Evolutionary conservation across 768 basidiomycete species (phyloP).

Genomic region (Pholiota microspora): DNA sequence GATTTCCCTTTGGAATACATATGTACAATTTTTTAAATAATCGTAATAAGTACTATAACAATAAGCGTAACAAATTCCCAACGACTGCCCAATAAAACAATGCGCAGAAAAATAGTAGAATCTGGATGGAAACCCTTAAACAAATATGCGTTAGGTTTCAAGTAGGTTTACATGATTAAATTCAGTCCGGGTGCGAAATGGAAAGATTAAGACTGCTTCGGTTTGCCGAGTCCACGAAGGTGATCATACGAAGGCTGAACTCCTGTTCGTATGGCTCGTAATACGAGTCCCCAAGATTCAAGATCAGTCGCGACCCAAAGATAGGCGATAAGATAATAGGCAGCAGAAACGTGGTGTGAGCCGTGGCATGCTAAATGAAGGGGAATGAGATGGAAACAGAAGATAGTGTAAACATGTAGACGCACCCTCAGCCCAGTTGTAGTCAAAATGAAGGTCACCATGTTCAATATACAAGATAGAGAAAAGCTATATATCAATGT

Average conservation of each 20-base stretch:
- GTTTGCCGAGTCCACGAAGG: neutral
- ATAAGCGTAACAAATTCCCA: too few relatives aligned
- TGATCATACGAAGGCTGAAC: neutral
- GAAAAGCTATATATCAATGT: neutral
- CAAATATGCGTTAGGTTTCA: too few relatives aligned
- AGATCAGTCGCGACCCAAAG: slow-evolving; percentile 11
- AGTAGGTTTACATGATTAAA: too few relatives aligned
- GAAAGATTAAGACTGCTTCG: neutral
- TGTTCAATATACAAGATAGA: neutral
- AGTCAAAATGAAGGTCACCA: neutral
- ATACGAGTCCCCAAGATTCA: slow-evolving; percentile 12
- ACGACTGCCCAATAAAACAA: too few relatives aligned
- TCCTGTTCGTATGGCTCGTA: slow-evolving; percentile 12
- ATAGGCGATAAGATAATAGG: neutral
- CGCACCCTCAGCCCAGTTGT: neutral
- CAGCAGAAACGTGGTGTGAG: slow-evolving; percentile 4
- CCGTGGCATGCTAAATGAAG: slow-evolving; percentile 1
- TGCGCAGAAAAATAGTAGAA: too few relatives aligned
- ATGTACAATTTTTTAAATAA: too few relatives aligned
- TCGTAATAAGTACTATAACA: too few relatives aligned
- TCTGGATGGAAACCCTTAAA: too few relatives aligned
- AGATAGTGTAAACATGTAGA: neutral
- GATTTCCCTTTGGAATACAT: too few relatives aligned
- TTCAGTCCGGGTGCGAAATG: too few relatives aligned
- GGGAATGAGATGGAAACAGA: neutral